Evolutionary conservation across 352 stramenopile genomes (phyloP), one percentile per base, ranked within the genome.

Genomic region (Blastocystis sp.): DNA sequence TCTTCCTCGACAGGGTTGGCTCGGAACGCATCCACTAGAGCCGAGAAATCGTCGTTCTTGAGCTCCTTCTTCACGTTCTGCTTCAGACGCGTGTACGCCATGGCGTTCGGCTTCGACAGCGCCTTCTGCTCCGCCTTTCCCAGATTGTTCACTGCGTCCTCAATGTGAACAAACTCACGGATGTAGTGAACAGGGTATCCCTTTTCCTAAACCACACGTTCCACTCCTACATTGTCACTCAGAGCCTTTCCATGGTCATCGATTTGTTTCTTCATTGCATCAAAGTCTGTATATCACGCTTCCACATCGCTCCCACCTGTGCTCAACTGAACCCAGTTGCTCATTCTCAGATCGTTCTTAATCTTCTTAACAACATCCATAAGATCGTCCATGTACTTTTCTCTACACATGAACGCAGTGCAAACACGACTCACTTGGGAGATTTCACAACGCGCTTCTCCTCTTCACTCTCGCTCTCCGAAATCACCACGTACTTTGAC

Each of bases 381-480:
- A 2, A 81, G 29, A 9, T 81, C 69, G 24, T 81, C 69, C 4
- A 57, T 38, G 21, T 48, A 81, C 69, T 32, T 16, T 27, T 67
- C 69, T 67, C 54, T 73, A 51, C n/a, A 51, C 18, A 49, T 46
- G 46, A 73, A 36, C 61, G 38, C 40, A 4, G 0, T 46, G n/a
- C 3, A 11, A 4, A 2, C 61, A 36, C 3, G 29, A 53, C 38
- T 49, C 61, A 73, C 61, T 73, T 81, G n/a, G 69, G 69, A 40
- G 29, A 18, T 21, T 61, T 81, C 9, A 81, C 69, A 48, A 81
- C 44, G 27, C 69, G 49, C 38, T 81, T 81, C 54, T 81, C 69
- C 69, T 81, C 69, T 57, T 81, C 69, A 40, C 61, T 73, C 42
- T 73, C 61, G 61, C 61, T 73, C n/a, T 73, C 61, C 21, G 61